Base-by-base conservation (phyloP, 352 stramenopile species). In the Elongisporangium prolatum region DNA sequence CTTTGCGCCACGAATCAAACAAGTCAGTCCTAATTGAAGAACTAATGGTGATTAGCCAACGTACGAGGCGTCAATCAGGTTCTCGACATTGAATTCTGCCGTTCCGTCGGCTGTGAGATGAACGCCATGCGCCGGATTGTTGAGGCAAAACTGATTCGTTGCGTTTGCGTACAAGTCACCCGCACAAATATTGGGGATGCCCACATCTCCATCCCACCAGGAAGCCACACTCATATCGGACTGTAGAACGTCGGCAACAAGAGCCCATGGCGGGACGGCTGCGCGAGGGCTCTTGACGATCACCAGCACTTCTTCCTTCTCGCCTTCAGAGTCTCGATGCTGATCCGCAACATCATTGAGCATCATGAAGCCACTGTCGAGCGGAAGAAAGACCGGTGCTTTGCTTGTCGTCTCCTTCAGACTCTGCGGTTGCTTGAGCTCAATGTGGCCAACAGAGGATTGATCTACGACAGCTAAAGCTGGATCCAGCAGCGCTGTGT, bases 191-290 rank as follows among this genome's bases (percentile, higher is more conserved):
- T 69, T 90, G 1, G 84, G 81, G 28, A 86, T 89, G 1, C 84
- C 84, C 25, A 75, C 89, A 52, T 68, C 76, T 6, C 75, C 75
- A 53, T 93, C 84, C 84, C 80, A 91, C 84, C 84, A 93, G 22
- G 77, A 85, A 14, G 84, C 84, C 21, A 91, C 81, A 56, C 84
- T 93, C 47, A 93, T 47, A 54, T 93, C 84, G 1, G 74, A 80
- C 22, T 66, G 64, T 5, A 91, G 57, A 38, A 68, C 59, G 4
- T 82, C 71, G 1, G 81, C 70, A 14, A 88, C 63, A n/a, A 93
- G 53, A 6, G 72, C 64, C 84, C 84, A 93, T 0, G 84, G 84
- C 4, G 84, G 84, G 13, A 90, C 77, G 22, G 64, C 58, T 49
- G 74, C 70, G 4, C 67, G 65, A 20, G 79, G 73, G 21, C 70